A percentile compares a stretch with the other conserved stretches of the same genome.
Evolutionary conservation across 2,329 filamentous ascomycete species (phyloP).

Genomic region (Fusarium nanum): DNA sequence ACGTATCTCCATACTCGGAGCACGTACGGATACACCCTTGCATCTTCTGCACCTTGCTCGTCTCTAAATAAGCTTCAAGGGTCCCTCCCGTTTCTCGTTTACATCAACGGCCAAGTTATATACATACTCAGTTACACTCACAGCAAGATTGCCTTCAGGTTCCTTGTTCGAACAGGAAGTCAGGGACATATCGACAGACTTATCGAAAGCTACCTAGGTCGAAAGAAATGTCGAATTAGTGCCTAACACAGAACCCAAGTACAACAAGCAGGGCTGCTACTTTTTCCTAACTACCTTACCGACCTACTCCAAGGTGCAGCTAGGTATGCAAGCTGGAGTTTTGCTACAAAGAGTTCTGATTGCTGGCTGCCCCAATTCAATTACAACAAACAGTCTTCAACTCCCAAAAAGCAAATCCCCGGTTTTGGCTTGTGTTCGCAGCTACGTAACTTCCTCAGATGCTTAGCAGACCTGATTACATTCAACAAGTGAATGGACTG

Average conservation of each 20-base stretch:
- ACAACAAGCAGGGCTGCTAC: neutral
- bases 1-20: neutral
- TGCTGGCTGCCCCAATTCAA: slow-evolving; percentile 5
- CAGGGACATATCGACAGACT: neutral
- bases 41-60: neutral
- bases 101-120: neutral
- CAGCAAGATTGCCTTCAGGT: neutral
- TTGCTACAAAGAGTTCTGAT: neutral
- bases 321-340: neutral
- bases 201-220: neutral
- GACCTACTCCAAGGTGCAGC: neutral
- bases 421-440: slow-evolving; percentile 1
- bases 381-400: slow-evolving; percentile 4
- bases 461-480: neutral
- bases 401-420: neutral
- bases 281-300: neutral
- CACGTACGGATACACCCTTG: neutral
- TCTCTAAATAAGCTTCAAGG: neutral
- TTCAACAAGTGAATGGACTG: neutral
- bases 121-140: neutral
- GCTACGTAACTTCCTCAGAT: neutral
- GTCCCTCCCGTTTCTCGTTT: neutral
- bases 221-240: neutral
- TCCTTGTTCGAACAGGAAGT: neutral
- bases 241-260: neutral